Evolutionary conservation across 1,139 yeast genomes (phyloP), one percentile per base, ranked within the genome.

Genomic region (Meyerozyma athensensis): DNA sequence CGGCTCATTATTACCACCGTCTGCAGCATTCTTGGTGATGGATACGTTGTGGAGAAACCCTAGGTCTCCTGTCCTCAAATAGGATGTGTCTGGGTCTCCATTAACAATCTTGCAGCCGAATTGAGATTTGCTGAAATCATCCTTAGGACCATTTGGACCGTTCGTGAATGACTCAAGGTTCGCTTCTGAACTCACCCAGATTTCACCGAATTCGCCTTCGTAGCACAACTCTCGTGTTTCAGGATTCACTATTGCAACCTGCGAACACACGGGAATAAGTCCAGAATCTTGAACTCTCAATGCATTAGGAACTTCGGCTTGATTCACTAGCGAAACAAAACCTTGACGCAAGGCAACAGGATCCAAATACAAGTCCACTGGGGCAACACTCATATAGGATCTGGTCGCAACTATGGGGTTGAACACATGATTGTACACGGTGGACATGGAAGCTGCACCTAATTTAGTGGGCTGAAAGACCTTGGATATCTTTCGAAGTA

Each of bases 121-220:
- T 41, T 83, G 81, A 12, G 46, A 45, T 28, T 56, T 53, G 20
- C 60, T 58, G 42, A 70, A 68, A 14, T 52, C 54, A 43, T 70
- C 75, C 4, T 52, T 53, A 2, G 76, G 76, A 0, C 74, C 77
- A 34, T 64, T 63, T 1, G 77, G 76, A 2, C 81, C 78, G 42
- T 75, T 73, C 36, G 81, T 77, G 54, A 82, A 82, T 4, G 78
- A 76, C 7, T 68, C 58, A 26, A 81, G 81, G 49, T 82, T 87
- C 1, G 92, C 95, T 48, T 89, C 96, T 1, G 96, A 84, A 44
- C 85, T 77, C 2, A 92, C 94, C 98, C 98, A 92, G 34, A 92
- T 89, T 61, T 92, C 98, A 28, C 99, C 99, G 57, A 80, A 82
- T 57, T 94, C 98, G n/a, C 97, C 97, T 41, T 81, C 83, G 43